These are phyloP conservation scores for Tritrichomonas musculus DNA, from an alignment of 208 protist species.

Conservation along the genomic window DNA sequence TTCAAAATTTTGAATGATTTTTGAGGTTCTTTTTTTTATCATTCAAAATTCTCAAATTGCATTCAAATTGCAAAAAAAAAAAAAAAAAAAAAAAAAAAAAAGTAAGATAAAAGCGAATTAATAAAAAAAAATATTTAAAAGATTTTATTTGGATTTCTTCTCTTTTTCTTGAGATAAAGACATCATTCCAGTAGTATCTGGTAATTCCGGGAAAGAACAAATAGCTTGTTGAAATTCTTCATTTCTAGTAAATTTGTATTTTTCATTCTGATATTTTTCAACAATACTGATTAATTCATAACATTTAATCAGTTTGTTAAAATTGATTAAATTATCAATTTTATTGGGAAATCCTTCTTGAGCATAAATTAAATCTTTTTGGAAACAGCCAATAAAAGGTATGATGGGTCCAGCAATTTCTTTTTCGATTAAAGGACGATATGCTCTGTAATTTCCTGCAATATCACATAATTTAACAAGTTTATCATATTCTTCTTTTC, in stretches of 20 bases:
- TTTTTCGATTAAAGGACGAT: not conserved
- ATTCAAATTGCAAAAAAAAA: too few species aligned
- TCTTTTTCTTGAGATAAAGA: not conserved
- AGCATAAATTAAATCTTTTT: not conserved
- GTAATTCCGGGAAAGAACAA: not conserved
- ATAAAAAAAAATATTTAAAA: too few species aligned
- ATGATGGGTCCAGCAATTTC: not conserved
- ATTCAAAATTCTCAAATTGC: too few species aligned
- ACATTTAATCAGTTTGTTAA: not conserved
- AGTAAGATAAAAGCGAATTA: too few species aligned
- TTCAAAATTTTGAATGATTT: too few species aligned
- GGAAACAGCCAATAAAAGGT: slow-evolving; percentile 21
- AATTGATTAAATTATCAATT: not conserved
- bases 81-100: too few species aligned
- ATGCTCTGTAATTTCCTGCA: not conserved
- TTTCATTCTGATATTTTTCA: not conserved
- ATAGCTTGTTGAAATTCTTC: not conserved
- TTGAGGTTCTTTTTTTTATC: too few species aligned
- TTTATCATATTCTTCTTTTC: not conserved
- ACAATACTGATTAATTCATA: not conserved
- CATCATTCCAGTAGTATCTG: not conserved
- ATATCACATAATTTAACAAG: not conserved
- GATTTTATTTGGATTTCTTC: too few species aligned
- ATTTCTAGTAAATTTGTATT: not conserved
- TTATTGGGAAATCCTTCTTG: slow-evolving; percentile 15